Percentiles rank a stretch among this genome's conserved stretches.
Evolutionary conservation across 2,329 filamentous ascomycete species (phyloP).

Genomic region (Pezicula carpinea): DNA sequence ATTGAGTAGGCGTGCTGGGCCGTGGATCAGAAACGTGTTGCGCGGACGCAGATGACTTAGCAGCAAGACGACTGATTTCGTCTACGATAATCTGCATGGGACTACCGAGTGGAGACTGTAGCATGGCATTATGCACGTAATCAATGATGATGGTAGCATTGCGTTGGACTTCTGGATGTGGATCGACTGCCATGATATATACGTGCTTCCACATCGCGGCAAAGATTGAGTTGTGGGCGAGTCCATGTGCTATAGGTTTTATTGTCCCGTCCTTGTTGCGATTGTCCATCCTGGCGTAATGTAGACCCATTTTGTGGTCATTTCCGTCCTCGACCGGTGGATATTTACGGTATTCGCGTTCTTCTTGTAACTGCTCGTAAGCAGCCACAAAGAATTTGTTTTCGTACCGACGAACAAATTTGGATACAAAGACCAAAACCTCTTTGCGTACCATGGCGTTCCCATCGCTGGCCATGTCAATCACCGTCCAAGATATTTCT

Average conservation of each 20-base stretch:
- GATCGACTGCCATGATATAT: constrained; percentile 85
- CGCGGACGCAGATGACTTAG: constrained; percentile 38
- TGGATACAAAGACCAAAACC: constrained; percentile 87
- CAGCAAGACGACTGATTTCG: constrained; percentile 57
- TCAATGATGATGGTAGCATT: constrained; percentile 85
- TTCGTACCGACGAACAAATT: constrained; percentile 85
- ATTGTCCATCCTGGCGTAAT: constrained; percentile 53
- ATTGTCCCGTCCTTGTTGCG: constrained; percentile 54
- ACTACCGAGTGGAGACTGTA: constrained; percentile 70
- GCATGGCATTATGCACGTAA: constrained; percentile 71
- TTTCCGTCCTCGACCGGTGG: constrained; percentile 51
- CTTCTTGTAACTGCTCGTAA: constrained; percentile 84
- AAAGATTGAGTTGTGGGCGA: constrained; percentile 86
- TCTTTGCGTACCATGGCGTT: constrained; percentile 93
- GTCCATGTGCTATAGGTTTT: constrained; percentile 50
- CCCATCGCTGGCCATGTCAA: constrained; percentile 90
- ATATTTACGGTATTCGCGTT: constrained; percentile 63
- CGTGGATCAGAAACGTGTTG: constrained; percentile 19
- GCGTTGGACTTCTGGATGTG: constrained; percentile 86
- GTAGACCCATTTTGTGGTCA: constrained; percentile 57
- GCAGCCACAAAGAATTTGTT: constrained; percentile 88
- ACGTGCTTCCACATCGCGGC: constrained; percentile 93
- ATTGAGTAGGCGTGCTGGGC: constrained; percentile 22
- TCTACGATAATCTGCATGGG: constrained; percentile 69
- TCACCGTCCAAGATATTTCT: constrained; percentile 78